These are phyloP conservation scores for Viola odorata DNA, from an alignment of 345 rosid species.

Conservation along the genomic window DNA sequence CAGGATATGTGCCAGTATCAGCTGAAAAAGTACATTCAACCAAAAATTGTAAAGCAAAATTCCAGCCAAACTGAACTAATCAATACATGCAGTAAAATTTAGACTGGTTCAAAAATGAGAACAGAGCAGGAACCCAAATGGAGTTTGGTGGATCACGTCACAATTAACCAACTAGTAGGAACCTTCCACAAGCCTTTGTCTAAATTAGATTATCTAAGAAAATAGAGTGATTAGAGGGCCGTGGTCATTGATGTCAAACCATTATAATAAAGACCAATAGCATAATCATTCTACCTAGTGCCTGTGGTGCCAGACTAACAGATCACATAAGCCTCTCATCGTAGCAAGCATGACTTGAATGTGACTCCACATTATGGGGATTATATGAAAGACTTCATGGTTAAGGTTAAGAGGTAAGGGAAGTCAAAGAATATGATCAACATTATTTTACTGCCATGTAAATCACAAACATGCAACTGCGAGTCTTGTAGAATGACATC, in stretches of 20 bases:
- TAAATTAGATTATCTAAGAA: background rate
- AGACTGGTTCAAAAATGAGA: background rate
- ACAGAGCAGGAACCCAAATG: background rate
- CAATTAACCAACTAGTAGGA: background rate
- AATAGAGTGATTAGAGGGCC: background rate
- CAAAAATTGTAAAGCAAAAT: background rate
- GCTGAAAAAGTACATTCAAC: slow-evolving; percentile 36
- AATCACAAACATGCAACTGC: too few species aligned
- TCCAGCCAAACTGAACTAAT: background rate
- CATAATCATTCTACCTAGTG: background rate
- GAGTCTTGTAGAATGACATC: too few species aligned
- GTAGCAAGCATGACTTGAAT: background rate
- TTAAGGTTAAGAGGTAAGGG: too few species aligned
- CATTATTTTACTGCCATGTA: background rate
- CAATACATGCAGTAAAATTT: too few species aligned
- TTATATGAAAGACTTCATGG: too few species aligned
- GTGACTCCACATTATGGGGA: background rate
- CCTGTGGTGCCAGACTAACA: background rate
- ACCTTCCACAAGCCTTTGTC: background rate
- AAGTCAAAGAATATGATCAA: background rate
- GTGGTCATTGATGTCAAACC: background rate
- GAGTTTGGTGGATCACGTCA: background rate
- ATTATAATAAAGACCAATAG: background rate
- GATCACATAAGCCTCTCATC: background rate
- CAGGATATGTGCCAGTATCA: slow-evolving; percentile 31